Conservation (phyloP, 306 rosid genomes). For the Begonia loranthoides region DNA sequence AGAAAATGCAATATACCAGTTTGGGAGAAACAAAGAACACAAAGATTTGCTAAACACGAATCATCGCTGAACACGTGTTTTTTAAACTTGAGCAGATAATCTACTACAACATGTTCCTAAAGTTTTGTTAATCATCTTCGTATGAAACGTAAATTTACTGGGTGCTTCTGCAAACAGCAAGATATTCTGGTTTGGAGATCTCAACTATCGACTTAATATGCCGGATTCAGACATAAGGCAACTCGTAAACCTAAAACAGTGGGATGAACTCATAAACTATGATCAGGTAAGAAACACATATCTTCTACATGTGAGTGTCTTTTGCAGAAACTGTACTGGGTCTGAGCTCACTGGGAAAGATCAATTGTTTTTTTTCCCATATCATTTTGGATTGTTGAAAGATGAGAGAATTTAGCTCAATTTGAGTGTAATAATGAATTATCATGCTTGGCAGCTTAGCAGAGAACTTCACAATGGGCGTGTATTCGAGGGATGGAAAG, state of each 20-base stretch:
- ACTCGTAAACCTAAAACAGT: slow-evolving; percentile 45
- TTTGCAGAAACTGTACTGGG: too few species aligned
- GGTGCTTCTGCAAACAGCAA: slow-evolving; percentile 41
- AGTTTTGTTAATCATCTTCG: neutral
- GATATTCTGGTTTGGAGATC: slow-evolving; percentile 93
- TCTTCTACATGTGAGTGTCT: neutral
- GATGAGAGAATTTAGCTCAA: too few species aligned
- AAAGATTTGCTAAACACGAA: too few species aligned
- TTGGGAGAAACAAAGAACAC: too few species aligned
- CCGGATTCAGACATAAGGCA: slow-evolving; percentile 45
- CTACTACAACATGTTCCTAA: neutral
- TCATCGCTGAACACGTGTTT: too few species aligned
- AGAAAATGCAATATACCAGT: too few species aligned
- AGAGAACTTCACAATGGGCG: slow-evolving; percentile 56
- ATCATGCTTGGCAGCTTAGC: slow-evolving; percentile 40
- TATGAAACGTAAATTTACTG: slow-evolving; percentile 11
- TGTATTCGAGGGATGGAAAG: slow-evolving; percentile 93
- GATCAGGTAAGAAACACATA: slow-evolving; percentile 55
- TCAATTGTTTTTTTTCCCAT: too few species aligned
- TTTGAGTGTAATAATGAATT: neutral
- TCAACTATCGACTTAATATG: slow-evolving; percentile 82
- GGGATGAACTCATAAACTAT: slow-evolving; percentile 59
- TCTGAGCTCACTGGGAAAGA: too few species aligned
- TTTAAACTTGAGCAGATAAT: neutral
- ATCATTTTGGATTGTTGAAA: too few species aligned